Evolutionary conservation across 2,329 filamentous ascomycete species (phyloP).

Genomic region (Trichoderma gracile): DNA sequence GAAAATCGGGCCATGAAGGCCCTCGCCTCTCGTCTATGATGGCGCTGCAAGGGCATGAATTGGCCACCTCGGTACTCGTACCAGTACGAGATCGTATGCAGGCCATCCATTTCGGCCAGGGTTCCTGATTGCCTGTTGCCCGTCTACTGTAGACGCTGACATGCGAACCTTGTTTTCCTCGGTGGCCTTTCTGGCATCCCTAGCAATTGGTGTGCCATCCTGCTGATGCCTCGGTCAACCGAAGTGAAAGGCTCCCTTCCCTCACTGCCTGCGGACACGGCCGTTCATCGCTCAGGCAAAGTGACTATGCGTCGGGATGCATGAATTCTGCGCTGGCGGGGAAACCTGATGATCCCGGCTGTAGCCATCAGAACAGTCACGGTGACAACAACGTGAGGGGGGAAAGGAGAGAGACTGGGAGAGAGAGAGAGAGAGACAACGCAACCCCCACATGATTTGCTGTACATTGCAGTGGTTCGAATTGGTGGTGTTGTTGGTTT

Average conservation of each 20-base stretch:
- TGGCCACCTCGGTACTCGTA: neutral
- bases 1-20: slow-evolving; percentile 18
- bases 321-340: neutral
- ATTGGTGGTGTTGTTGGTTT: too few relatives aligned
- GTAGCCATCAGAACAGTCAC: too few relatives aligned
- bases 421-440: neutral
- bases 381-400: too few relatives aligned
- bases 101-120: slow-evolving; percentile 13
- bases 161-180: neutral
- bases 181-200: slow-evolving; percentile 1
- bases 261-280: neutral
- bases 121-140: neutral
- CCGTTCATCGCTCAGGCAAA: neutral
- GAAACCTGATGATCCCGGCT: neutral
- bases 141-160: neutral
- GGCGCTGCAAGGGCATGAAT: neutral
- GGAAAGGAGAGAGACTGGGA: neutral
- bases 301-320: neutral
- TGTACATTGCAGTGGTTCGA: neutral
- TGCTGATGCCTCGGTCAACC: slow-evolving; percentile 13
- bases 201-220: neutral
- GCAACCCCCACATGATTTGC: neutral
- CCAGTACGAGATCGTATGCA: too few relatives aligned
- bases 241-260: neutral
- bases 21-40: neutral